Evolutionary conservation across 1,284 basidiomycete genomes (phyloP), one percentile per base, ranked within the genome.

Genomic region (Anthracocystis setariae): DNA sequence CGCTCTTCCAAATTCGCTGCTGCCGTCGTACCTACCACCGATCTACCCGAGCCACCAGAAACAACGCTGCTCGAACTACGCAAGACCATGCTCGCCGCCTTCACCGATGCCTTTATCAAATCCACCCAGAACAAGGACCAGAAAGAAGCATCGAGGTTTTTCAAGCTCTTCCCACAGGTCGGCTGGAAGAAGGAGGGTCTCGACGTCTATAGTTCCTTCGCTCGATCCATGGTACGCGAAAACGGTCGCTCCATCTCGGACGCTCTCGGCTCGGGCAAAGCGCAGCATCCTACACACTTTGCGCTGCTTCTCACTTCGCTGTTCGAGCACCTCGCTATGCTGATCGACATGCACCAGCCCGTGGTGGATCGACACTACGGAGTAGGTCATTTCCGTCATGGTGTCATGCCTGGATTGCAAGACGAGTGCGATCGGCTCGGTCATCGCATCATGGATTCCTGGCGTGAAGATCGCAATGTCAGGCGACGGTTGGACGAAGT

Each of bases 291-390:
- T 8, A 66, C 60, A 5, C 72, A 73, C 38, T 78, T 65, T 53
- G 74, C 78, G 3, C 27, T 56, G 38, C 58, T 81, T 8, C 72
- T 80, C 23, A 97, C 94, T 0, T 90, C 91, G 1, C 87, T 99
- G 0, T 94, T 98, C 73, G 96, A 99, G 84, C 91, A 91, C 54
- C 90, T 98, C 42, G 96, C 95, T 1, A 89, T 92, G 85, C 93
- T 99, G 65, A 90, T 98, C 39, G 94, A 95, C 78, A 94, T 97
- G 80, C 96, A 99, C 82, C 94, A 96, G 78, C 92, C 94, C 1
- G 89, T 98, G 1, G 95, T 99, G 0, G 94, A 98, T 82, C 95
- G 95, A 83, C 96, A 98, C 83, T 98, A 98, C 78, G 96, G 77
- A 1, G 39, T 44, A 1, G 67, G 78, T 3, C 57, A 76, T 20